Base-by-base conservation (phyloP, 345 rosid genomes). In the Linum lewisii region DNA sequence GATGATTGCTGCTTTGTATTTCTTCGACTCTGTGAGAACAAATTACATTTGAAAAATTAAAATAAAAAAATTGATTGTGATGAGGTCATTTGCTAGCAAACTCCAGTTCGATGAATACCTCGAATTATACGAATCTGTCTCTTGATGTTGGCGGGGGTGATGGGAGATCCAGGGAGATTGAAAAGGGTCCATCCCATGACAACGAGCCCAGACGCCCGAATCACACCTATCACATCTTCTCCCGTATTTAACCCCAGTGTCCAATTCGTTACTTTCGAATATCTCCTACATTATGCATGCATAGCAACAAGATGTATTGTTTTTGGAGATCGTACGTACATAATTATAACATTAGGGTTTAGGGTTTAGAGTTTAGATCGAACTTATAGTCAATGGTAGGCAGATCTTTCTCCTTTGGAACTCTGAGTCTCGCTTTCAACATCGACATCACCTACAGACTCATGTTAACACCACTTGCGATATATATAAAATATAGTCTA, bases 161-260 rank as follows among this genome's bases (percentile, higher is more conserved):
- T 72, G 70, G 87, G 75, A 3, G 90, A 84, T 72, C 85, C 66
- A 51, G 95, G 75, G 50, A 75, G 14, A 70, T 84, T 84, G 59
- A 78, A 67, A 25, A 96, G 84, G 13, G 87, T 71, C 54, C 74
- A 70, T 9, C 82, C 83, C 36, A 93, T 95, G 63, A 82, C 83
- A 63, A 93, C 88, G 82, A 84, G 77, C 29, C 98, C 99, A 60
- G 89, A 83, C 63, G 97, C 89, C 79, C 97, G 79, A 54, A 93
- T 81, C 58, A 93, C 80, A 63, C 97, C 99, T 68, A 93, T 85
- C 59, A 49, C 75, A 62, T 89, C 95, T 69, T 68, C 57, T 26
- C 97, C 94, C 5, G 97, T 89, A 2, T 82, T 77, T 66, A 93
- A 79, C 69, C 97, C 91, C 64, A 89, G 84, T 64, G 99, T 93